Evolutionary conservation across 2,329 filamentous ascomycete genomes (phyloP).

Genomic region (Alternaria ethzedia): DNA sequence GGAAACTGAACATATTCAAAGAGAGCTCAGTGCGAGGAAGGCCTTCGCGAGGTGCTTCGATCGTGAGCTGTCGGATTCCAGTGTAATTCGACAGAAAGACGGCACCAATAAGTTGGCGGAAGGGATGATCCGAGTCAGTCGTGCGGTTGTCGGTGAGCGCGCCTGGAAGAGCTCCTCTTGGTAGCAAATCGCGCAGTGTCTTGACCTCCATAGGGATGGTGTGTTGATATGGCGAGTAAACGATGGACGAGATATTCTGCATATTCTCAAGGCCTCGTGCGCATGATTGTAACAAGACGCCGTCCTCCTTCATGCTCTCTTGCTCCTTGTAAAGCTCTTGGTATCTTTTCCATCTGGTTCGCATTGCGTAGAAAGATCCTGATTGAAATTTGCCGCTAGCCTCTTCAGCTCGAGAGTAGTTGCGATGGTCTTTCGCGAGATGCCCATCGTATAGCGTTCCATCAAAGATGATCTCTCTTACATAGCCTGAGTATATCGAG

Average conservation of each 20-base stretch:
- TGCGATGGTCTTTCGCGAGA: slow-evolving; percentile 18
- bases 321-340: slow-evolving; percentile 33
- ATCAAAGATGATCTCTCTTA: slow-evolving; percentile 43
- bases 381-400: slow-evolving; percentile 7
- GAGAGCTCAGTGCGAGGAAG: slow-evolving; percentile 18
- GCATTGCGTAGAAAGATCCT: slow-evolving; percentile 19
- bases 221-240: slow-evolving; percentile 34
- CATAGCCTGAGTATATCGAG: slow-evolving; percentile 29
- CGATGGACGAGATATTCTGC: slow-evolving; percentile 31
- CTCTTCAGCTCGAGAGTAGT: slow-evolving; percentile 12
- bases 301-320: slow-evolving; percentile 30
- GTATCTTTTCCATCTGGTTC: slow-evolving; percentile 31
- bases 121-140: slow-evolving; percentile 22
- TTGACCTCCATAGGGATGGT: slow-evolving; percentile 28
- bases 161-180: slow-evolving; percentile 6
- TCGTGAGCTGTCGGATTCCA: slow-evolving; percentile 29
- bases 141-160: background rate
- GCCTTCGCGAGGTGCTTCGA: background rate
- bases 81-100: slow-evolving; percentile 26
- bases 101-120: slow-evolving; percentile 38
- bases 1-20: slow-evolving; percentile 26
- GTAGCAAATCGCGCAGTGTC: slow-evolving; percentile 28
- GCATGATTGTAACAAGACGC: slow-evolving; percentile 32
- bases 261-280: slow-evolving; percentile 30
- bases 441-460: slow-evolving; percentile 27